A percentile compares a stretch with the other conserved stretches of the same genome.
These are phyloP conservation scores for Amylocarpus encephaloides DNA, from an alignment of 2,329 filamentous ascomycete genomes.

Conservation along the genomic window DNA sequence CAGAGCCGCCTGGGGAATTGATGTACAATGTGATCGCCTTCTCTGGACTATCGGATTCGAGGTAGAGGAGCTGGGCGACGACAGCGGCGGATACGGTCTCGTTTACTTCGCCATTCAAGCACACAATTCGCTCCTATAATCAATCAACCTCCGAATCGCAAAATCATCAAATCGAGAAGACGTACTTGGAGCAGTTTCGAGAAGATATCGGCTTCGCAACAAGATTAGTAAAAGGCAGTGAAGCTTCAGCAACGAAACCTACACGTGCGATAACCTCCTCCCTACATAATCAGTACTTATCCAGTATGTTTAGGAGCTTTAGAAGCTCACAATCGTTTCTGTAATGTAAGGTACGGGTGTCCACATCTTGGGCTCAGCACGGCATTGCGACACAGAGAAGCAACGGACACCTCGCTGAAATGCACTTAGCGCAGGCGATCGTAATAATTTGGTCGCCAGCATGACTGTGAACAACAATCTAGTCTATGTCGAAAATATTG, in stretches of 20 bases:
- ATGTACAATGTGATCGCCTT: constrained; percentile 98
- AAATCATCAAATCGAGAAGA: not conserved
- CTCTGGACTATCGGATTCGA: constrained; percentile 91
- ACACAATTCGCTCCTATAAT: constrained; percentile 79
- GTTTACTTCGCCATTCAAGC: constrained; percentile 86
- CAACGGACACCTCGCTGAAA: constrained; percentile 17
- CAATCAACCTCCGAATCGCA: not conserved
- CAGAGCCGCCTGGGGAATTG: constrained; percentile 89
- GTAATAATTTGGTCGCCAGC: constrained; percentile 24
- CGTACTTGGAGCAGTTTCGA: constrained; percentile 68
- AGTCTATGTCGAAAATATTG: constrained; percentile 1
- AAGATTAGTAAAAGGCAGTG: constrained; percentile 26
- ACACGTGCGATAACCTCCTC: constrained; percentile 74
- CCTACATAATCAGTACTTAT: constrained; percentile 41
- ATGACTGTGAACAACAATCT: constrained; percentile 12
- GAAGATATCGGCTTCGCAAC: constrained; percentile 65
- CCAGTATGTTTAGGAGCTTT: constrained; percentile 19
- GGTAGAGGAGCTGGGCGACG: constrained; percentile 92
- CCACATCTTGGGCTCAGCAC: constrained; percentile 29
- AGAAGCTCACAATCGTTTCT: constrained; percentile 47
- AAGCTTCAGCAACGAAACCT: constrained; percentile 33
- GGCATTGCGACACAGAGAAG: constrained; percentile 21
- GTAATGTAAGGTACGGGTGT: constrained; percentile 48
- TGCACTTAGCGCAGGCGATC: constrained; percentile 21
- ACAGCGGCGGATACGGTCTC: constrained; percentile 87